Percentiles rank a stretch among this genome's conserved stretches.
phyloP scores from a whole-genome alignment of 1,139 yeast genomes.

The Yamadazyma sp. region DNA sequence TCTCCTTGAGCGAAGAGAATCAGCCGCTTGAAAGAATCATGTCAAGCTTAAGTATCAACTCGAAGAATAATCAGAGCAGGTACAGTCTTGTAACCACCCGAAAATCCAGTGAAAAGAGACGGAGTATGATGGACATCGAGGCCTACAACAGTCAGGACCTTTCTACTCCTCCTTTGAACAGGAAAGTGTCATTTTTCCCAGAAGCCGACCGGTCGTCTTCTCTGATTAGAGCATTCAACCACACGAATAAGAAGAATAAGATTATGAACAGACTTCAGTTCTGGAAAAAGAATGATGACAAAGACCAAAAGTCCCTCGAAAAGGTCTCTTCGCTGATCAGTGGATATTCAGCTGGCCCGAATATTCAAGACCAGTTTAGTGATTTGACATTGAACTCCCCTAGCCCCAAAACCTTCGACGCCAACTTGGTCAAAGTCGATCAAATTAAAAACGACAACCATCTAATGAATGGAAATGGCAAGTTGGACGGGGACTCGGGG shows the following conservation, averaged over 20 bases:
- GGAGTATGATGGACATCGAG: slow-evolving; percentile 1
- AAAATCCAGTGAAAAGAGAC: slow-evolving; percentile 13
- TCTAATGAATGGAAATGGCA: not conserved
- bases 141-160: not conserved
- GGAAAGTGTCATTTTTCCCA: slow-evolving; percentile 38
- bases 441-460: slow-evolving; percentile 1
- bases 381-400: slow-evolving; percentile 17
- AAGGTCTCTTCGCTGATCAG: not conserved
- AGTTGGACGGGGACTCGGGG: no score
- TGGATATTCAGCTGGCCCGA: not conserved
- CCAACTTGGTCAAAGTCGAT: slow-evolving; percentile 3
- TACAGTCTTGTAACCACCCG: slow-evolving; percentile 4
- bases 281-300: slow-evolving; percentile 30
- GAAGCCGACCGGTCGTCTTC: slow-evolving; percentile 21
- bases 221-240: slow-evolving; percentile 12
- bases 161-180: slow-evolving; percentile 20
- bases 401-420: slow-evolving; percentile 17
- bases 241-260: slow-evolving; percentile 10
- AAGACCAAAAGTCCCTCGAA: slow-evolving; percentile 8
- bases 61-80: slow-evolving; percentile 25
- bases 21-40: slow-evolving; percentile 45
- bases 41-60: slow-evolving; percentile 37
- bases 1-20: slow-evolving; percentile 27
- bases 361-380: slow-evolving; percentile 12
- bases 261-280: slow-evolving; percentile 40